Evolutionary conservation across 73 alveolate genomes (phyloP).

Genomic region (Breviolum minutum): DNA sequence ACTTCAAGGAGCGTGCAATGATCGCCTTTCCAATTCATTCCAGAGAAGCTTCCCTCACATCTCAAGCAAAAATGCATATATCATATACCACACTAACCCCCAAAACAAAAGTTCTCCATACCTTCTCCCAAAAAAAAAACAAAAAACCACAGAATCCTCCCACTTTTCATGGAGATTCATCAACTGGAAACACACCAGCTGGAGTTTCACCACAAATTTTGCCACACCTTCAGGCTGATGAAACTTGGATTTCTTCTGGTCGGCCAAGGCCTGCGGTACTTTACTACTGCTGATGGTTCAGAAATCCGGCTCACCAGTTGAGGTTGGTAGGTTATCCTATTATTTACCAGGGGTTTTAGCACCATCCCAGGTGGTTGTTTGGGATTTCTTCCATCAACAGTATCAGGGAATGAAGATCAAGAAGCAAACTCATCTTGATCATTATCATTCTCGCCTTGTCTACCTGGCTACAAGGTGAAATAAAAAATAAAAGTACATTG

Average conservation of each 20-base stretch:
- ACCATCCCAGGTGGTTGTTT: too few species aligned
- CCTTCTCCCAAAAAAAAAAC: background rate
- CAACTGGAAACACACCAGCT: background rate
- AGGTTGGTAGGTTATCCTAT: too few species aligned
- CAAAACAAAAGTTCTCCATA: background rate
- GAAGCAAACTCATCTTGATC: too few species aligned
- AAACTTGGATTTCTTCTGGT: conserved; percentile 99
- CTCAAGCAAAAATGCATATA: background rate
- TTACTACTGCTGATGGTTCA: too few species aligned
- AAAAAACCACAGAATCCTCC: background rate
- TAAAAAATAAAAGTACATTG: background rate
- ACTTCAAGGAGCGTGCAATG: conserved; percentile 99
- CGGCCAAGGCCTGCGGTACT: conserved; percentile 99
- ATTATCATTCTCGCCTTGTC: too few species aligned
- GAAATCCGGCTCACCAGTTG: background rate
- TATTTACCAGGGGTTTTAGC: too few species aligned
- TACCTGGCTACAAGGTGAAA: background rate
- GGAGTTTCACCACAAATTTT: background rate
- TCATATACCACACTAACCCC: background rate
- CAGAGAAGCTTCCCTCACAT: too few species aligned
- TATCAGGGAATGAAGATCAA: too few species aligned
- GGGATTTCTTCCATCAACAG: too few species aligned
- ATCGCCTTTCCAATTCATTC: conserved; percentile 95
- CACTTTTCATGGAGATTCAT: background rate
- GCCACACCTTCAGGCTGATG: conserved; percentile 99